These are phyloP conservation scores for Tausonia pullulans DNA, from an alignment of 1,284 basidiomycete genomes.

Conservation along the genomic window DNA sequence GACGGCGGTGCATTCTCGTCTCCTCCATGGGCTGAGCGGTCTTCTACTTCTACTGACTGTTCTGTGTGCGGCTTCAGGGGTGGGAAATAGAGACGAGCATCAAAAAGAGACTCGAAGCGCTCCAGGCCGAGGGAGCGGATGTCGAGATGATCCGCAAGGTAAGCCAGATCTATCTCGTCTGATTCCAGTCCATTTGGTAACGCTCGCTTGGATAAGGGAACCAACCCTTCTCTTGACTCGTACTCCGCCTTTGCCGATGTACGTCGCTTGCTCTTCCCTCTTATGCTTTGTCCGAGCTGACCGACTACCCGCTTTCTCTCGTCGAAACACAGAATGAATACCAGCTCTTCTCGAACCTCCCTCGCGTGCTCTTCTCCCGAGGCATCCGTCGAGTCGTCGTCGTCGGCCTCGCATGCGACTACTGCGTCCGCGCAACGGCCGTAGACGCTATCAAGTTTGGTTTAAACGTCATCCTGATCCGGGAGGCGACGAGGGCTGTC, in stretches of 20 bases:
- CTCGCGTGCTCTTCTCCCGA: conserved; percentile 26
- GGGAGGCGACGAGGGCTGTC: conserved; percentile 3
- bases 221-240: conserved; percentile 36
- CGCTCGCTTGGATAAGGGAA: conserved; percentile 21
- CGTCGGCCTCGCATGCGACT: conserved; percentile 47
- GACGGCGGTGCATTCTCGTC: background rate
- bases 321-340: conserved; percentile 27
- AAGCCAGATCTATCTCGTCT: background rate
- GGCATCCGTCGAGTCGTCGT: conserved; percentile 38
- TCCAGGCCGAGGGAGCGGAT: background rate
- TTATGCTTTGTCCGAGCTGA: background rate
- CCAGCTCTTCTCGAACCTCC: conserved; percentile 33
- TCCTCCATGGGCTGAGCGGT: background rate
- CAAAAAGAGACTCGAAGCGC: conserved; percentile 9
- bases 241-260: conserved; percentile 37
- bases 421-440: conserved; percentile 42
- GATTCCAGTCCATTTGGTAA: background rate
- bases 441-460: conserved; percentile 40
- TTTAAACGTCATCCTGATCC: conserved; percentile 26
- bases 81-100: conserved; percentile 10
- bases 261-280: background rate
- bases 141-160: conserved; percentile 20
- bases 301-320: background rate
- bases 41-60: conserved; percentile 14
- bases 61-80: background rate